These are phyloP conservation scores for Fusarium penzigii DNA, from an alignment of 2,329 filamentous ascomycete genomes.

Conservation along the genomic window DNA sequence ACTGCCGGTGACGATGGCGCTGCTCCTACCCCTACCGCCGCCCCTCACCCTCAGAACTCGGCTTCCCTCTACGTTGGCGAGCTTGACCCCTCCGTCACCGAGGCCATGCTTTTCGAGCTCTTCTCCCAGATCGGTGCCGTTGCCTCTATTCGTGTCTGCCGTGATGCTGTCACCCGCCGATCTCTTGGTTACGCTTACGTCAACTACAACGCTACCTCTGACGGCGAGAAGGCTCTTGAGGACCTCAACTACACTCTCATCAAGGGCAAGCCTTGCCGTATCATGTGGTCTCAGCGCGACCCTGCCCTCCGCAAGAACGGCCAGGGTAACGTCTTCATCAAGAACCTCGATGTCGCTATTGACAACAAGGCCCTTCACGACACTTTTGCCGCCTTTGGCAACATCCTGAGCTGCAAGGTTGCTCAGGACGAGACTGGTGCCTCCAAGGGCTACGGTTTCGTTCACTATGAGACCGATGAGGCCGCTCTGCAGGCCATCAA, in stretches of 20 bases:
- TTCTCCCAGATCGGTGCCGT: slow-evolving; percentile 99
- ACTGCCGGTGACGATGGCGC: slow-evolving; percentile 59
- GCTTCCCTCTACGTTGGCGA: slow-evolving; percentile 99
- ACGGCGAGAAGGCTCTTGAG: slow-evolving; percentile 97
- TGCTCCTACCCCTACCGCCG: slow-evolving; percentile 70
- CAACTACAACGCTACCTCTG: slow-evolving; percentile 97
- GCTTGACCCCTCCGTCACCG: slow-evolving; percentile 95
- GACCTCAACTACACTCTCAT: slow-evolving; percentile 99
- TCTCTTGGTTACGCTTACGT: slow-evolving; percentile 99
- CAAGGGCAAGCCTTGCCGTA: slow-evolving; percentile 98
- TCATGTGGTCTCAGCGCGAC: slow-evolving; percentile 99
- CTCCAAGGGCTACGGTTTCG: slow-evolving; percentile 99
- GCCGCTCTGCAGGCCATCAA: slow-evolving; percentile 97
- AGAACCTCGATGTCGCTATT: slow-evolving; percentile 97
- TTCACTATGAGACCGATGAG: slow-evolving; percentile 99
- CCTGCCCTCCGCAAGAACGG: slow-evolving; percentile 98
- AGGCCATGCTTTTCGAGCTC: slow-evolving; percentile 99
- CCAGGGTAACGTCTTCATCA: slow-evolving; percentile 99
- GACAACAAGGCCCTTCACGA: slow-evolving; percentile 99
- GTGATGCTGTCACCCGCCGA: slow-evolving; percentile 96
- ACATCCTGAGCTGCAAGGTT: slow-evolving; percentile 99
- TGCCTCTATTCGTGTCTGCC: slow-evolving; percentile 98
- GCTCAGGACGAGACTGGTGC: slow-evolving; percentile 95
- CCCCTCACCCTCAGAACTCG: slow-evolving; percentile 82
- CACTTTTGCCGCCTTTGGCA: slow-evolving; percentile 97